Evolutionary conservation across 2,329 filamentous ascomycete species (phyloP), one percentile per base, ranked within the genome.

Genomic region (Chaetomiaceae sp.): DNA sequence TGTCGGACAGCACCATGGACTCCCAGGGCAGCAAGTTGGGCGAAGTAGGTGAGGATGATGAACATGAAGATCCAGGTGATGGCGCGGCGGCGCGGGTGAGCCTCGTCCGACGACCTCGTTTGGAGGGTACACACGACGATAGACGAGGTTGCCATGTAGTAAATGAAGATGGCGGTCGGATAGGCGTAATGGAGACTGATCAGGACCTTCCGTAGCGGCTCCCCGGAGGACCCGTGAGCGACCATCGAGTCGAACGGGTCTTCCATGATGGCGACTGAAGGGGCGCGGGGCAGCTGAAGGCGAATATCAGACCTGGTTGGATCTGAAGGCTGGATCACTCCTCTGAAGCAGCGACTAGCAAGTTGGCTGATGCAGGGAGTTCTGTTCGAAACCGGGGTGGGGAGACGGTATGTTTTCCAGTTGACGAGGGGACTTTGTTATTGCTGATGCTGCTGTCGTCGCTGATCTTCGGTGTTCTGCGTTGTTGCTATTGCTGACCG

Each of bases 131-230:
- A 81, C 33, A 77, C 67, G 4, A 76, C 76, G 45, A 80, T 58
- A 25, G 72, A 65, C 20, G 73, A 74, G 8, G 81, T 69, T 47
- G 73, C 55, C 44, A 77, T 63, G 63, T 82, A 86, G 66, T 79
- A 85, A 48, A 71, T 42, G 58, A 83, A 82, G 52, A 82, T 66
- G 17, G 72, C 52, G 9, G 76, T 70, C 10, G 84, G 82, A 57
- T 79, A 83, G 8, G 73, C 66, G 63, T 85, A 85, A 66, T 80
- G 78, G 39, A 85, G 68, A 56, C 68, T 66, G 40, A 68, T 64
- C 49, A 76, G 65, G 54, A 69, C 65, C 51, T 59, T 53, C 16
- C 65, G 60, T 30, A 64, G 47, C 8, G 63, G 57, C 21, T 41
- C 7, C 30, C 30, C 30, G 30, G 49, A 37, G 39, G 25, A 38